Base-by-base conservation (phyloP, 306 rosid species). In the Abrus precatorius region DNA sequence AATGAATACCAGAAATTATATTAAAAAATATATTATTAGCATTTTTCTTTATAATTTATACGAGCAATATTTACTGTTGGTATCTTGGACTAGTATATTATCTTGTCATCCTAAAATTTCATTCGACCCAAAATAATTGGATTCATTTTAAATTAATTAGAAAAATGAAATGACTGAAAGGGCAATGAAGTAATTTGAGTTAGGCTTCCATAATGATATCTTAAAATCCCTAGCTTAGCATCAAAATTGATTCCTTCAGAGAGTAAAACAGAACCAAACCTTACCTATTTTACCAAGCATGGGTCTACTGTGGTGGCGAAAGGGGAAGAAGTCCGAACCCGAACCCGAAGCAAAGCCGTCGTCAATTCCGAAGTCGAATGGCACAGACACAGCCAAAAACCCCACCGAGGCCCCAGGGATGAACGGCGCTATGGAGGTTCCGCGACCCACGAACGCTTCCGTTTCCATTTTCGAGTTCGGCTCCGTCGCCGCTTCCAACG, bases 281-380 rank as follows among this genome's bases (percentile, higher is more conserved):
- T 36, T 36, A 36, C 40, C 4, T 0, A 36, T 2, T 2, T 4
- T 0, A 36, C 4, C 40, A 36, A 70, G 38, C 70, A 94, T 94
- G 98, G 97, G 98, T 61, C 30, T 94, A 13, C 89, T 92, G 5
- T 92, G 89, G 3, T 94, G 98, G 98, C 80, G 90, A 90, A 92
- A 78, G 80, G 95, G 90, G 78, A 62, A 84, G 2, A 77, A 82
- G 6, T 41, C 87, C 1, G 66, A 78, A 49, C 47, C 86, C 1
- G 73, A 87, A 75, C 3, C 84, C 1, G 77, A 87, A 84, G 6
- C 83, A 14, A 85, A 87, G 55, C 53, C 72, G 20, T 38, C 75
- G 2, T 64, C 83, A 8, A 10, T 40, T 7, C 62, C 54, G 38
- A 79, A 66, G 41, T 36, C 82, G 1, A 57, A 50, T 4, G 69